Evolutionary conservation across 2,329 filamentous ascomycete species (phyloP).

Genomic region (Pseudogymnoascus sp.): DNA sequence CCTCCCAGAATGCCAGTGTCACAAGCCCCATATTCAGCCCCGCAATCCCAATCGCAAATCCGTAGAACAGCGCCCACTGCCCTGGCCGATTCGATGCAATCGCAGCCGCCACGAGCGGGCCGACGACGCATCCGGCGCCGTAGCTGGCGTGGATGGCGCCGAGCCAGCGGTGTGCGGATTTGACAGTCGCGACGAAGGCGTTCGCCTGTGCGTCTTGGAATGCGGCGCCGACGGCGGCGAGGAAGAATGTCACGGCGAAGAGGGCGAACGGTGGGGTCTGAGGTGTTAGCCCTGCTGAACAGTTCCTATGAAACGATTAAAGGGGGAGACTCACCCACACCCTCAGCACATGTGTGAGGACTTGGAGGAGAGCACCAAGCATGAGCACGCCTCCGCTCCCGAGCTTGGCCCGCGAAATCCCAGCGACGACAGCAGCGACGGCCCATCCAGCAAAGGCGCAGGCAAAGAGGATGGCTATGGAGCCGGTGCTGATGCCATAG

Average conservation of each 20-base stretch:
- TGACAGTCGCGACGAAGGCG: conserved; percentile 48
- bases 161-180: conserved; percentile 50
- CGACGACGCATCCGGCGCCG: conserved; percentile 45
- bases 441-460: conserved; percentile 55
- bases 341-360: conserved; percentile 46
- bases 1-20: conserved; percentile 42
- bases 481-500: conserved; percentile 46
- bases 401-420: conserved; percentile 44
- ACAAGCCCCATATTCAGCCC: conserved; percentile 44
- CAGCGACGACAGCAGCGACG: conserved; percentile 49
- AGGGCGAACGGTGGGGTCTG: conserved; percentile 46
- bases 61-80: conserved; percentile 51
- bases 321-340: conserved; percentile 35
- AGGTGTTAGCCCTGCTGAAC: neutral
- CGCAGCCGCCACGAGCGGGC: conserved; percentile 46
- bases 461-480: conserved; percentile 45
- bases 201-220: conserved; percentile 59
- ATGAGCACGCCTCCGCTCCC: conserved; percentile 49
- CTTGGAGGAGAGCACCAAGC: conserved; percentile 49
- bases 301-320: neutral
- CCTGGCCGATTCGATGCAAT: conserved; percentile 37
- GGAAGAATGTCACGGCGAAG: conserved; percentile 50
- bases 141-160: conserved; percentile 59
- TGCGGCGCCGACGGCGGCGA: conserved; percentile 52
- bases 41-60: conserved; percentile 46